Base-by-base conservation (phyloP, 2,329 filamentous ascomycete genomes). In the Fusarium cyanostomum region DNA sequence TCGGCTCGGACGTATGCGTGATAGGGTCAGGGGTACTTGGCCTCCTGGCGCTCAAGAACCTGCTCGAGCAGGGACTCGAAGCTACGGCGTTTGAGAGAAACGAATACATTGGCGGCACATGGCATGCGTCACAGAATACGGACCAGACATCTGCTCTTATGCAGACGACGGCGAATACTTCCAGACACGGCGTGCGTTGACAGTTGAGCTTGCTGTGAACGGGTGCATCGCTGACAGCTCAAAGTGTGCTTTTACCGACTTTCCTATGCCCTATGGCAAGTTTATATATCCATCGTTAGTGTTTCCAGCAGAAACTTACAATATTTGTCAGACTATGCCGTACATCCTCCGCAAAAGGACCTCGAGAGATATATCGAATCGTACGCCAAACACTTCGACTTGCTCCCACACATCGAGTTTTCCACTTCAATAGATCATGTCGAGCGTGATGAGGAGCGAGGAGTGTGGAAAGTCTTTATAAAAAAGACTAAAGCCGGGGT, bases 11-110 rank as follows among this genome's bases (percentile, higher is more conserved):
- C 38, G 67, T 75, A 10, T 73, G 72, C 15, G 68, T 75, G 7
- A 50, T 76, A 21, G 71, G 71, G 21, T 49, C 69, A 8, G 77
- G 77, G 12, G 71, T 71, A 1, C 66, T 77, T 4, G 79, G 79
- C 37, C 71, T 80, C 11, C 71, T 76, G 13, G 72, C 79, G 11
- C 65, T 78, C 50, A 82, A 81, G 63, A 77, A 78, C 48, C 69
- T 81, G 24, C 66, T 72, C 8, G 79, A 82, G 55, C 79, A 80
- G 63, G 79, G 79, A 5, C 79, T 80, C 44, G 61, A 77, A 8
- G 78, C 75, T 9, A 74, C 72, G 8, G 77, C 74, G 1, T 79
- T 81, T 39, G 80, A 82, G 52, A 71, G 74, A 35, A 73, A 78
- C 38, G 64, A 74, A 21, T 73, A 73, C 42, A 64, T 80, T 31